A percentile compares a stretch with the other conserved stretches of the same genome.
phyloP scores from a whole-genome alignment of 768 basidiomycete genomes.

The Lyophyllum atratum region DNA sequence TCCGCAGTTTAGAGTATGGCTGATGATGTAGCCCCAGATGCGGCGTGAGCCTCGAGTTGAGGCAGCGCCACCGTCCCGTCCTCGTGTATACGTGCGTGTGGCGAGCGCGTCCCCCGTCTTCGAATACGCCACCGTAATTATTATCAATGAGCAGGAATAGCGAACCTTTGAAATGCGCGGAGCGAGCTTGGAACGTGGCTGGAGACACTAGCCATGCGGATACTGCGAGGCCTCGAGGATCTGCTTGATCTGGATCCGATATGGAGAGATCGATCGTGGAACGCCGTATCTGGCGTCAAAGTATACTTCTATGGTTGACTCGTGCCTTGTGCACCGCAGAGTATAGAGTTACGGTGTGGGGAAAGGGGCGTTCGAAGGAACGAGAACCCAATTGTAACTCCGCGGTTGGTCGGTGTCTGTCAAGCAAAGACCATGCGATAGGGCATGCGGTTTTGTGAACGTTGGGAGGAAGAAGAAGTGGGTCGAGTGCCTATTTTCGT shows the following conservation, averaged over 20 bases:
- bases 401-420: neutral
- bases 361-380: neutral
- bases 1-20: neutral
- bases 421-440: neutral
- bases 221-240: neutral
- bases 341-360: neutral
- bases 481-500: neutral
- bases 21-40: too few relatives aligned
- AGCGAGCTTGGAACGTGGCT: neutral
- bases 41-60: neutral
- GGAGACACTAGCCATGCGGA: neutral
- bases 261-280: neutral
- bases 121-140: neutral
- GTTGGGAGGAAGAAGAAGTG: neutral
- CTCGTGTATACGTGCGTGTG: neutral
- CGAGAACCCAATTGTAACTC: neutral
- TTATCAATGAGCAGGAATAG: neutral
- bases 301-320: neutral
- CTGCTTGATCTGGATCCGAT: neutral
- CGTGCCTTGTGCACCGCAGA: neutral
- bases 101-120: neutral
- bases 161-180: neutral
- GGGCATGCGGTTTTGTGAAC: too few relatives aligned
- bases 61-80: neutral
- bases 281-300: neutral